These are phyloP conservation scores for Davidsoniella neocaledoniae DNA, from an alignment of 2,329 filamentous ascomycete genomes.

Conservation along the genomic window DNA sequence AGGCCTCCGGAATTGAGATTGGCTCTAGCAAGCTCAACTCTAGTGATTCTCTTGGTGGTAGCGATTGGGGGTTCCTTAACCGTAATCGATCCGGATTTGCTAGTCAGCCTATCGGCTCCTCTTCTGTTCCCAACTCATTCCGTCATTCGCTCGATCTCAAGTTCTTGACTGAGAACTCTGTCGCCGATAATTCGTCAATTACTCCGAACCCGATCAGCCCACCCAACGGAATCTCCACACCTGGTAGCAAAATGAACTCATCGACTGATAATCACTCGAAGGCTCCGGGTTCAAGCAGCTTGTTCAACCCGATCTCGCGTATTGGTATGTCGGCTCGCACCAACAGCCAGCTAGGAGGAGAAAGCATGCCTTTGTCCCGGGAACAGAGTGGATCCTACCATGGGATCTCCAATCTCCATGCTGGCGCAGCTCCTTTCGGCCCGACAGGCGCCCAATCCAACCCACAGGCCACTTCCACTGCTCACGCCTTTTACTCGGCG, in stretches of 20 bases:
- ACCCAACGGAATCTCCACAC: conserved; percentile 10
- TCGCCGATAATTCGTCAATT: conserved; percentile 2
- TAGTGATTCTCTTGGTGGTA: conserved; percentile 18
- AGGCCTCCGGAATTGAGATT: conserved; percentile 17
- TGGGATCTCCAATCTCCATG: conserved; percentile 38
- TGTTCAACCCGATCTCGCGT: conserved; percentile 10
- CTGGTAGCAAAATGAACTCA: conserved; percentile 5
- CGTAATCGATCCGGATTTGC: conserved; percentile 7
- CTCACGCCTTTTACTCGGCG: conserved; percentile 20
- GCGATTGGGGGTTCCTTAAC: conserved; percentile 17
- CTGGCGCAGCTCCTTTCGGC: conserved; percentile 63
- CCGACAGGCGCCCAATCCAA: conserved; percentile 27
- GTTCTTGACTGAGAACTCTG: conserved; percentile 29
- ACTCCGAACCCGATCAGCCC: conserved; percentile 10
- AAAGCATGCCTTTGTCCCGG: conserved; percentile 3
- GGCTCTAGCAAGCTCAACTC: conserved; percentile 23
- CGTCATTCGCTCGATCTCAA: conserved; percentile 42
- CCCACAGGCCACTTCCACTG: conserved; percentile 13
- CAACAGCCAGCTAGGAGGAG: conserved; percentile 6
- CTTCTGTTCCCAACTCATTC: conserved; percentile 19
- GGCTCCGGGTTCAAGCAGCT: background rate
- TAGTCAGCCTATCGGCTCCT: conserved; percentile 7
- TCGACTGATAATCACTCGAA: background rate
- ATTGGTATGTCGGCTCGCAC: conserved; percentile 9
- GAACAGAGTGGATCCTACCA: conserved; percentile 16